Percentiles rank a stretch among this genome's conserved stretches.
Conservation (phyloP, 441 rosid species). For the Theobroma grandiflorum region DNA sequence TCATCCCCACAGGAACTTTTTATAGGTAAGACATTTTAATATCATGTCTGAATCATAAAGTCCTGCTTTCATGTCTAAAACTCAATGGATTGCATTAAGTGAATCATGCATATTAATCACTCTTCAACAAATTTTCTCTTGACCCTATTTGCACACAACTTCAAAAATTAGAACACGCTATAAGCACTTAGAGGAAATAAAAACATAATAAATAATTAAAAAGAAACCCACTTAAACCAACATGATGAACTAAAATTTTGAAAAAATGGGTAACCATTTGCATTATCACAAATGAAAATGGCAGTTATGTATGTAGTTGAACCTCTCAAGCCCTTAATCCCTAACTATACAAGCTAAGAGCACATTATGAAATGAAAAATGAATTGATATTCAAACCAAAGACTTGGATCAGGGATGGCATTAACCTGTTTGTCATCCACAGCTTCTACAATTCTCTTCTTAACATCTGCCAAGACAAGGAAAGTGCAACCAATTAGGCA, state of each 20-base stretch:
- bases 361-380: not conserved
- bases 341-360: not conserved
- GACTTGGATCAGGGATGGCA: not conserved
- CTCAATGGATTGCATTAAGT: not conserved
- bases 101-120: too few species aligned
- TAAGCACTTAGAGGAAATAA: not conserved
- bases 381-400: not conserved
- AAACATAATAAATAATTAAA: not conserved
- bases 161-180: not conserved
- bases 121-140: not conserved
- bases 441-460: constrained; percentile 83
- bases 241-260: not conserved
- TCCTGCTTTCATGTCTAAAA: not conserved
- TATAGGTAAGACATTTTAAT: not conserved
- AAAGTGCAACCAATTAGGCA: not conserved
- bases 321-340: not conserved
- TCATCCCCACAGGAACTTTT: not conserved
- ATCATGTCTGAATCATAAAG: not conserved
- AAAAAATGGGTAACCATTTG: not conserved
- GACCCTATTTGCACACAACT: not conserved
- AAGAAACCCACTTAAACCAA: not conserved
- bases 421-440: constrained; percentile 76
- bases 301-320: not conserved
- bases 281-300: not conserved
- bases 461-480: constrained; percentile 57